Evolutionary conservation across 768 basidiomycete species (phyloP).

Genomic region (Trametes cubensis): DNA sequence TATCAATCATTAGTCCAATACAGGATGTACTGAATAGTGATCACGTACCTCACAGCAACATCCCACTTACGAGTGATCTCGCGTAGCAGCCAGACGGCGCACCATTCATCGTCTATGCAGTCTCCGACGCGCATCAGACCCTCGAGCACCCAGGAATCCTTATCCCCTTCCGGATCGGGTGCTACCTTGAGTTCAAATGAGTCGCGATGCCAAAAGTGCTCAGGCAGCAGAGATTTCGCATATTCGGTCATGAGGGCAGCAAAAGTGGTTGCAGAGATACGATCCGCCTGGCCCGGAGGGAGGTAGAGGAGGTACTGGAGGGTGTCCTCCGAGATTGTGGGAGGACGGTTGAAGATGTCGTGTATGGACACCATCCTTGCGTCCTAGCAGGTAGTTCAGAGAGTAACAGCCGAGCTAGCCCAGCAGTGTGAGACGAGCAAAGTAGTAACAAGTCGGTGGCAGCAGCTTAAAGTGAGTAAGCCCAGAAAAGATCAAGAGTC

Average conservation of each 20-base stretch:
- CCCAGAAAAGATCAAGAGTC: neutral
- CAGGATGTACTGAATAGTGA: neutral
- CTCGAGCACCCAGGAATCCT: slow-evolving; percentile 59
- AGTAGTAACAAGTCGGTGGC: neutral
- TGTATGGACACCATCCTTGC: slow-evolving; percentile 19
- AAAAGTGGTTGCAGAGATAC: slow-evolving; percentile 61
- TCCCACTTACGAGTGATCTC: slow-evolving; percentile 81
- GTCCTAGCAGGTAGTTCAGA: too few species aligned
- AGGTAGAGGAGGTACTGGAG: slow-evolving; percentile 78
- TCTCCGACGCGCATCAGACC: slow-evolving; percentile 93
- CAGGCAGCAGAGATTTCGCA: slow-evolving; percentile 56
- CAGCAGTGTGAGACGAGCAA: too few species aligned
- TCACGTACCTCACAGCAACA: slow-evolving; percentile 70
- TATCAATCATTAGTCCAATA: neutral
- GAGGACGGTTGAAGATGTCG: slow-evolving; percentile 73
- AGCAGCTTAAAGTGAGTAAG: neutral
- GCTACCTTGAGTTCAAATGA: slow-evolving; percentile 76
- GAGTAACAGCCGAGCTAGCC: too few species aligned
- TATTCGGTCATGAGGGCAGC: slow-evolving; percentile 66
- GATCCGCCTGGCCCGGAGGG: slow-evolving; percentile 53
- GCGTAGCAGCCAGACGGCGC: slow-evolving; percentile 83
- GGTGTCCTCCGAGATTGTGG: slow-evolving; percentile 84
- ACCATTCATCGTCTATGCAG: slow-evolving; percentile 98
- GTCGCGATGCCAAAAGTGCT: slow-evolving; percentile 85
- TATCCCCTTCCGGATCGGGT: slow-evolving; percentile 45